Conservation (phyloP, 2,329 filamentous ascomycete species). For the Stagonosporopsis vannaccii region DNA sequence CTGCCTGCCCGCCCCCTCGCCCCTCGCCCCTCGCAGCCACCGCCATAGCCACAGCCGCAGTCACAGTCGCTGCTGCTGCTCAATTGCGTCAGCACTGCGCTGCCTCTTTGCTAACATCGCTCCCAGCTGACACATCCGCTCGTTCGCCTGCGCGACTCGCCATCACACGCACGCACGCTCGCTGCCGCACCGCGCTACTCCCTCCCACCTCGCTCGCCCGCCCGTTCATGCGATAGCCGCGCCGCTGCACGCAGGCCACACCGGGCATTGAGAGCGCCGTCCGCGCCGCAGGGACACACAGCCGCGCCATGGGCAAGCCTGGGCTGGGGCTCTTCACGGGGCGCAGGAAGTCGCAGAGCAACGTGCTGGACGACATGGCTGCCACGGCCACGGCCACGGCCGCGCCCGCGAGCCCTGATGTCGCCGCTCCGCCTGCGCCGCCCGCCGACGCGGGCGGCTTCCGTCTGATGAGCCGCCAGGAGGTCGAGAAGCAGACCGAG, state of each 20-base stretch:
- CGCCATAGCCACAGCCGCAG: neutral
- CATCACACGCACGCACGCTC: constrained; percentile 3
- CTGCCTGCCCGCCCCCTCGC: neutral
- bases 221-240: constrained; percentile 29
- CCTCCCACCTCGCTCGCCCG: constrained; percentile 5
- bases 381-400: constrained; percentile 20
- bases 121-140: neutral
- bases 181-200: constrained; percentile 10
- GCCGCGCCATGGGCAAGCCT: constrained; percentile 39
- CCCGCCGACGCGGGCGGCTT: constrained; percentile 39
- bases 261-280: constrained; percentile 25
- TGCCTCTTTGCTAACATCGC: constrained; percentile 12
- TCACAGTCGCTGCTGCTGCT: neutral
- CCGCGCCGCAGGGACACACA: constrained; percentile 8
- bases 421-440: constrained; percentile 19
- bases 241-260: constrained; percentile 27
- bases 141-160: neutral
- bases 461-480: constrained; percentile 44
- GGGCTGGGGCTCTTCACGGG: constrained; percentile 42
- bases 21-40: neutral
- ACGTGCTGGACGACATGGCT: constrained; percentile 41
- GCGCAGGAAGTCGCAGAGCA: constrained; percentile 49
- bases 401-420: constrained; percentile 30
- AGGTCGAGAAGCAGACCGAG: constrained; percentile 39
- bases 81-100: constrained; percentile 1